These are phyloP conservation scores for Pichia sp. DNA, from an alignment of 1,139 yeast species.

Conservation along the genomic window DNA sequence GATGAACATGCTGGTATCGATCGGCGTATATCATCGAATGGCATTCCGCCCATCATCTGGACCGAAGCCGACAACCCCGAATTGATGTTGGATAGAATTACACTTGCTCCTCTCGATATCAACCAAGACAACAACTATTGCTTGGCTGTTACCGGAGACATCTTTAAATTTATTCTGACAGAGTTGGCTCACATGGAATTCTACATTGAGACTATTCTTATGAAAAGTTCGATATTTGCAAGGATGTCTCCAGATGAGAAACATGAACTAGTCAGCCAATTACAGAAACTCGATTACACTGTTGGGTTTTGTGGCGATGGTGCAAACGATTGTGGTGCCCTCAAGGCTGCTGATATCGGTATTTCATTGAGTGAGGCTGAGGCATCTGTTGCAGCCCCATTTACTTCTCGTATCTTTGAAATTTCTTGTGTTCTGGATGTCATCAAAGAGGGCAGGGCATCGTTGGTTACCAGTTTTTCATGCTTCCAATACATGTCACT, in stretches of 20 bases:
- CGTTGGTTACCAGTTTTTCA: constrained; percentile 89
- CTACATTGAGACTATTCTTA: constrained; percentile 53
- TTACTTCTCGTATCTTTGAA: constrained; percentile 84
- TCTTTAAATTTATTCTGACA: constrained; percentile 71
- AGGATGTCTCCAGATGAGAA: constrained; percentile 99
- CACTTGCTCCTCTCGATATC: constrained; percentile 49
- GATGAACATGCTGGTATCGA: neutral
- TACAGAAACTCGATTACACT: constrained; percentile 81
- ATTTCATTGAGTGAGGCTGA: constrained; percentile 95
- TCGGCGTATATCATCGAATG: constrained; percentile 15
- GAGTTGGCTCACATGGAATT: constrained; percentile 41
- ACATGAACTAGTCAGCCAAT: constrained; percentile 86
- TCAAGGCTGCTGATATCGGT: constrained; percentile 96
- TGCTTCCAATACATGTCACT: constrained; percentile 98
- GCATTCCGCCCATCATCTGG: constrained; percentile 45
- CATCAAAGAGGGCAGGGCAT: constrained; percentile 89
- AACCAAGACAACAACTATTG: constrained; percentile 43
- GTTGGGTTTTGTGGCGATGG: constrained; percentile 99
- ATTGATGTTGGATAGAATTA: constrained; percentile 53
- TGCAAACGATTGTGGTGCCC: constrained; percentile 95
- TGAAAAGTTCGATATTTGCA: constrained; percentile 79
- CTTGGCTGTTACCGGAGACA: constrained; percentile 88
- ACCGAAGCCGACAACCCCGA: constrained; percentile 57
- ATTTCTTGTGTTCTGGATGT: constrained; percentile 90
- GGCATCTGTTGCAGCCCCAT: constrained; percentile 95